Evolutionary conservation across 2,329 filamentous ascomycete species (phyloP).

Genomic region (Pezicula rhizophila): DNA sequence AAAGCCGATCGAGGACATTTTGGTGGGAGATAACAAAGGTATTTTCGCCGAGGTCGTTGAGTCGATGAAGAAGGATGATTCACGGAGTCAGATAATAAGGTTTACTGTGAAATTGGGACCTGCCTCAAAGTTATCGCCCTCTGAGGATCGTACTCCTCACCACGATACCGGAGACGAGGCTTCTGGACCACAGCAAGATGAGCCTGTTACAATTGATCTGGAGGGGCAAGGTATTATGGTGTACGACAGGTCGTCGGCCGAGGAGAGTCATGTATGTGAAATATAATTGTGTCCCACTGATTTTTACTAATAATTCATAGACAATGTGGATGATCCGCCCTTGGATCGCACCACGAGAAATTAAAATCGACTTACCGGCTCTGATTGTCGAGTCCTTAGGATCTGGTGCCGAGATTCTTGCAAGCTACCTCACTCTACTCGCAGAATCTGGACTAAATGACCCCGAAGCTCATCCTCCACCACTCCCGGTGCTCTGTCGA

Average conservation of each 20-base stretch:
- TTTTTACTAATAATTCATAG: constrained; percentile 40
- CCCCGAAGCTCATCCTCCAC: constrained; percentile 70
- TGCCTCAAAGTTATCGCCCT: constrained; percentile 55
- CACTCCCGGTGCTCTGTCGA: constrained; percentile 81
- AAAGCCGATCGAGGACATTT: constrained; percentile 70
- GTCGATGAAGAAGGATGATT: constrained; percentile 87
- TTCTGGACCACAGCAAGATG: constrained; percentile 28
- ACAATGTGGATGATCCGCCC: constrained; percentile 99
- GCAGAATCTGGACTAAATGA: constrained; percentile 78
- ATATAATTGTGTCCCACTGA: neutral
- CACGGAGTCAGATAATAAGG: constrained; percentile 81
- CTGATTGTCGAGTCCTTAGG: constrained; percentile 89
- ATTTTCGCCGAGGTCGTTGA: constrained; percentile 81
- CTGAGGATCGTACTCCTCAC: constrained; percentile 25
- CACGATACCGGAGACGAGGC: constrained; percentile 18
- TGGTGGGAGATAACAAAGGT: constrained; percentile 70
- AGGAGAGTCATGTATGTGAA: constrained; percentile 77
- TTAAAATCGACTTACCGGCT: constrained; percentile 88
- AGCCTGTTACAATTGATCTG: constrained; percentile 61
- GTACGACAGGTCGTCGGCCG: constrained; percentile 80
- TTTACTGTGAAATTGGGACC: constrained; percentile 69
- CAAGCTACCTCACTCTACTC: constrained; percentile 84
- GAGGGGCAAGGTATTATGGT: constrained; percentile 99
- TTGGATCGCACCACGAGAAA: constrained; percentile 79
- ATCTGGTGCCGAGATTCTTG: constrained; percentile 88